These are phyloP conservation scores for Aspergillus transmontanensis DNA, from an alignment of 2,329 filamentous ascomycete species.

Conservation along the genomic window DNA sequence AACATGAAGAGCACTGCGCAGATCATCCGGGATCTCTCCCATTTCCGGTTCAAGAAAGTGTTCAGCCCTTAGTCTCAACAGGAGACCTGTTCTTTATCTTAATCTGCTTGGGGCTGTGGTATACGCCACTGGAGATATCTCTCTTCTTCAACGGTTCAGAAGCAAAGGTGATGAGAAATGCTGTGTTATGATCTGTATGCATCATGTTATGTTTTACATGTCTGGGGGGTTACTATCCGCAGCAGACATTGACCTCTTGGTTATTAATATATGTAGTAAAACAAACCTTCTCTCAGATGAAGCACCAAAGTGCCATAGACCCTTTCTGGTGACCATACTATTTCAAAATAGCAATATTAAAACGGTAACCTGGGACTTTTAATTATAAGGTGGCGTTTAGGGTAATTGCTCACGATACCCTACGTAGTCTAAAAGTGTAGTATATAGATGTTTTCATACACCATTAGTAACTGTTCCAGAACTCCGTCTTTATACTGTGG, in stretches of 20 bases:
- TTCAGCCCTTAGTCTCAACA: slow-evolving; percentile 36
- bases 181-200: neutral
- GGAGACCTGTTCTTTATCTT: neutral
- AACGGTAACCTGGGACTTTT: too few relatives aligned
- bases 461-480: too few relatives aligned
- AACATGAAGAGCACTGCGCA: slow-evolving; percentile 53
- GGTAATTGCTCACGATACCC: too few relatives aligned
- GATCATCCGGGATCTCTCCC: slow-evolving; percentile 49
- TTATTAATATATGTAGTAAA: neutral
- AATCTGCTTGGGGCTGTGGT: neutral
- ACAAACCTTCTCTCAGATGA: neutral
- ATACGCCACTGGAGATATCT: neutral
- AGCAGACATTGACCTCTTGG: neutral
- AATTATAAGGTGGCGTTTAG: too few relatives aligned
- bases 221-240: neutral
- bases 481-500: too few relatives aligned
- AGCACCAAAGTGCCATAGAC: too few relatives aligned
- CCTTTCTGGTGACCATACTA: too few relatives aligned
- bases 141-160: neutral
- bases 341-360: too few relatives aligned
- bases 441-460: too few relatives aligned
- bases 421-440: too few relatives aligned
- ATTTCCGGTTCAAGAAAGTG: slow-evolving; percentile 51
- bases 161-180: neutral
- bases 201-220: neutral